Conservation (phyloP, 306 rosid species). For the Citrullus mucosospermus region DNA sequence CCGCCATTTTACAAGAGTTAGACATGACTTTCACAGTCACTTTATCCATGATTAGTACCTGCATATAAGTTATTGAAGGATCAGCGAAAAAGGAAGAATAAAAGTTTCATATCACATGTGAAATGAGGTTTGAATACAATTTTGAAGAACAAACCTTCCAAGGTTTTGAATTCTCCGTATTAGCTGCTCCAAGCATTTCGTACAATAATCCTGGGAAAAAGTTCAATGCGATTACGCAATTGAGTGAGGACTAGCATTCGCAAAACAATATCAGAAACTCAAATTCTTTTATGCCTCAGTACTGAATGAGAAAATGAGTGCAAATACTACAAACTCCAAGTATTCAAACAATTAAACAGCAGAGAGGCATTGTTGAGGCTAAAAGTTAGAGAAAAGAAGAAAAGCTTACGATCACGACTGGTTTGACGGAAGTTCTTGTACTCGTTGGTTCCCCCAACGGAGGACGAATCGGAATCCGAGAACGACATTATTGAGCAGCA, state of each 20-base stretch:
- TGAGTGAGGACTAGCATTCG: not conserved
- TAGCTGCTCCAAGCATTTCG: conserved; percentile 89
- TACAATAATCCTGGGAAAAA: conserved; percentile 38
- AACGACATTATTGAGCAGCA: conserved; percentile 45
- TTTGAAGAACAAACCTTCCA: conserved; percentile 58
- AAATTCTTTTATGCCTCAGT: not conserved
- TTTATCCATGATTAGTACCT: conserved; percentile 96
- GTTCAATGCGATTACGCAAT: not conserved
- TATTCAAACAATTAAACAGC: not conserved
- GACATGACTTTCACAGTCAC: conserved; percentile 95
- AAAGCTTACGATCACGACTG: conserved; percentile 69
- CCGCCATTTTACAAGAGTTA: conserved; percentile 91
- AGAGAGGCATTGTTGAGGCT: too few relatives aligned
- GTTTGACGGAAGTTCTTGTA: conserved; percentile 55
- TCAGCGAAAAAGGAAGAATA: not conserved
- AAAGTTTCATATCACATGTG: not conserved
- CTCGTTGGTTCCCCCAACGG: conserved; percentile 36
- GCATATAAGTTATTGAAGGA: not conserved
- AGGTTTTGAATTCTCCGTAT: conserved; percentile 55
- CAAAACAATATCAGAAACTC: not conserved
- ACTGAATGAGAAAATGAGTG: not conserved
- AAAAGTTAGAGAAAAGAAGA: not conserved
- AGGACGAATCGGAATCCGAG: conserved; percentile 63
- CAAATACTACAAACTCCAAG: not conserved
- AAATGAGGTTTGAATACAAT: not conserved